Conservation (phyloP, 768 basidiomycete genomes). For the Leccinum obscurum region DNA sequence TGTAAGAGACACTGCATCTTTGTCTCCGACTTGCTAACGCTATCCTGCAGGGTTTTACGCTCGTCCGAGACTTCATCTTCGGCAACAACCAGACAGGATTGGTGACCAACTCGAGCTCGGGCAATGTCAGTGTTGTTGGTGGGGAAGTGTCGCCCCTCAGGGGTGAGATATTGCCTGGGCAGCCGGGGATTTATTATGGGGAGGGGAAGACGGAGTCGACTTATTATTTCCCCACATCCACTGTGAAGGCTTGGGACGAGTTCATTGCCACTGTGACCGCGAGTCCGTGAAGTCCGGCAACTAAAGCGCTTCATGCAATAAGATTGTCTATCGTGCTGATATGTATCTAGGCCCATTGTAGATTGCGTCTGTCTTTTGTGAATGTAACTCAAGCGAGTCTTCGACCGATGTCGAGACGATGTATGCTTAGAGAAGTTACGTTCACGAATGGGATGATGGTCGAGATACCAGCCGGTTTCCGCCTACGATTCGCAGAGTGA, state of each 20-base stretch:
- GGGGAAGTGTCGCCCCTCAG: slow-evolving; percentile 50
- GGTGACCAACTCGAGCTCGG: slow-evolving; percentile 25
- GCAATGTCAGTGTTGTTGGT: slow-evolving; percentile 37
- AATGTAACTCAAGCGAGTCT: no score
- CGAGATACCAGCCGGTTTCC: no score
- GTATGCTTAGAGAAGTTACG: no score
- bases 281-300: no score
- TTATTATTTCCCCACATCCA: slow-evolving; percentile 54
- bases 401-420: no score
- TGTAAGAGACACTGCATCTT: slow-evolving; percentile 36
- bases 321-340: no score
- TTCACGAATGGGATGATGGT: no score
- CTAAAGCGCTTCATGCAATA: no score
- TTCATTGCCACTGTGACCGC: slow-evolving; percentile 37
- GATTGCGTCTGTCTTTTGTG: no score
- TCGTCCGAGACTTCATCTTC: slow-evolving; percentile 67
- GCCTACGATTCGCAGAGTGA: no score
- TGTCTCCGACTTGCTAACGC: not conserved
- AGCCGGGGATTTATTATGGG: slow-evolving; percentile 56
- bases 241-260: slow-evolving; percentile 54
- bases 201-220: slow-evolving; percentile 46
- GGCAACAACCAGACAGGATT: slow-evolving; percentile 61
- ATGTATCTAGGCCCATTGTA: no score
- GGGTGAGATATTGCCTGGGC: slow-evolving; percentile 50
- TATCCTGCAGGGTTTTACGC: slow-evolving; percentile 49